These are phyloP conservation scores for Tuctoria greenei DNA, from an alignment of 176 grass and related monocot genomes.

Conservation along the genomic window DNA sequence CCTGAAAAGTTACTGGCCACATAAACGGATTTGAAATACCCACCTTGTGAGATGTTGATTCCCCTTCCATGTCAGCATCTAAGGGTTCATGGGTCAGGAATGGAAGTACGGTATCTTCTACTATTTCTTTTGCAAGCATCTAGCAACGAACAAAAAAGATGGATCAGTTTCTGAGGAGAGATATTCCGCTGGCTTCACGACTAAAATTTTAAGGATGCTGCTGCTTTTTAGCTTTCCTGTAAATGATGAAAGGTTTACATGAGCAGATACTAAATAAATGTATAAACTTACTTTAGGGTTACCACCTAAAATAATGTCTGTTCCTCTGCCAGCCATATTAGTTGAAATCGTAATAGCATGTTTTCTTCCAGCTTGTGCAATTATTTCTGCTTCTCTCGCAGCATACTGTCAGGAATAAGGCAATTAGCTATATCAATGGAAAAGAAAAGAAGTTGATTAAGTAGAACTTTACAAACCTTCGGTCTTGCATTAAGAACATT, in stretches of 20 bases:
- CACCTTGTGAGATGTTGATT: conserved; percentile 66
- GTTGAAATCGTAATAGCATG: conserved; percentile 98
- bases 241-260: conserved; percentile 13
- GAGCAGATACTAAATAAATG: conserved; percentile 23
- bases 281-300: conserved; percentile 74
- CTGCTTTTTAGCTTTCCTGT: conserved; percentile 17
- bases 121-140: conserved; percentile 96
- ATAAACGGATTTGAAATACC: conserved; percentile 18
- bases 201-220: neutral
- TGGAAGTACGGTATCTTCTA: conserved; percentile 86
- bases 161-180: conserved; percentile 25
- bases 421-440: conserved; percentile 23
- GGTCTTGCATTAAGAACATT: conserved; percentile 96
- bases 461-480: conserved; percentile 58
- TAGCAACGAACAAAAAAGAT: conserved; percentile 29
- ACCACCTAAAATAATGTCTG: conserved; percentile 98
- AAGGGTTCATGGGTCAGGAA: conserved; percentile 65
- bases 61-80: conserved; percentile 59
- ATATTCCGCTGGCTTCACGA: neutral
- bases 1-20: neutral
- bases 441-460: conserved; percentile 20
- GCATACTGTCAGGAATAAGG: conserved; percentile 69
- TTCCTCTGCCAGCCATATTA: conserved; percentile 98
- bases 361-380: conserved; percentile 94
- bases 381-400: conserved; percentile 90